Evolutionary conservation across 495 filamentous ascomycete species (phyloP).

Genomic region (Beverwykella pulmonaria): DNA sequence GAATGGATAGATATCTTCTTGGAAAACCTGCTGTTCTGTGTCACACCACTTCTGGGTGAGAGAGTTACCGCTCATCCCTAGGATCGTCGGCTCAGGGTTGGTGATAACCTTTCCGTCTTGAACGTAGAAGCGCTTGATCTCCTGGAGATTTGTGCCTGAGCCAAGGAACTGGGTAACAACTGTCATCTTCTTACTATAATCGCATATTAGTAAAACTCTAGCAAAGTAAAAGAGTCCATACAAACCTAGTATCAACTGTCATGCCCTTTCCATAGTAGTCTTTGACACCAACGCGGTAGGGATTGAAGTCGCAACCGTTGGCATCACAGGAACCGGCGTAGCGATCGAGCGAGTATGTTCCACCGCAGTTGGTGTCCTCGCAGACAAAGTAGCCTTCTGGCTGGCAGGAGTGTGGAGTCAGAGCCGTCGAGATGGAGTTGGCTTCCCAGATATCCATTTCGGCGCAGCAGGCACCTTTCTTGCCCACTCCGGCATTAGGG

Average conservation of each 20-base stretch:
- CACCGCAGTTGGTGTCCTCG: slow-evolving; percentile 25
- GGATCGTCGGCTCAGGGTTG: slow-evolving; percentile 60
- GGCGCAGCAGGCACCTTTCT: slow-evolving; percentile 46
- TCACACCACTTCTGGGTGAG: slow-evolving; percentile 67
- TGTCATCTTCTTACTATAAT: slow-evolving; percentile 58
- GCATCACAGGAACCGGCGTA: slow-evolving; percentile 63
- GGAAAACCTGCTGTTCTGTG: slow-evolving; percentile 60
- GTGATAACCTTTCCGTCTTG: slow-evolving; percentile 61
- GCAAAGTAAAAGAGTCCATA: too few relatives aligned
- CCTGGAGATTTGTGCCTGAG: slow-evolving; percentile 51
- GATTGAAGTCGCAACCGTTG: slow-evolving; percentile 67
- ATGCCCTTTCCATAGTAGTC: slow-evolving; percentile 60
- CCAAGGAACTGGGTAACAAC: slow-evolving; percentile 70
- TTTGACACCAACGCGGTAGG: slow-evolving; percentile 58
- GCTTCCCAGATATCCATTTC: slow-evolving; percentile 43
- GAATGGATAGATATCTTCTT: slow-evolving; percentile 62
- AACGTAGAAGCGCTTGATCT: slow-evolving; percentile 61
- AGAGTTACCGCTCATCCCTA: slow-evolving; percentile 56
- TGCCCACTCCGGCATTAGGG: slow-evolving; percentile 61
- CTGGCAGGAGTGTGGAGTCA: slow-evolving; percentile 44
- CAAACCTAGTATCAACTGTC: slow-evolving; percentile 64
- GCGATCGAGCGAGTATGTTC: slow-evolving; percentile 46
- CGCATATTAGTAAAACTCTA: too few relatives aligned
- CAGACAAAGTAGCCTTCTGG: slow-evolving; percentile 38
- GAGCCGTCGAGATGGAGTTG: slow-evolving; percentile 41